Percentiles rank a stretch among this genome's conserved stretches.
phyloP scores from a whole-genome alignment of 2,329 filamentous ascomycete genomes.

The Tolypocladium guangdongense region DNA sequence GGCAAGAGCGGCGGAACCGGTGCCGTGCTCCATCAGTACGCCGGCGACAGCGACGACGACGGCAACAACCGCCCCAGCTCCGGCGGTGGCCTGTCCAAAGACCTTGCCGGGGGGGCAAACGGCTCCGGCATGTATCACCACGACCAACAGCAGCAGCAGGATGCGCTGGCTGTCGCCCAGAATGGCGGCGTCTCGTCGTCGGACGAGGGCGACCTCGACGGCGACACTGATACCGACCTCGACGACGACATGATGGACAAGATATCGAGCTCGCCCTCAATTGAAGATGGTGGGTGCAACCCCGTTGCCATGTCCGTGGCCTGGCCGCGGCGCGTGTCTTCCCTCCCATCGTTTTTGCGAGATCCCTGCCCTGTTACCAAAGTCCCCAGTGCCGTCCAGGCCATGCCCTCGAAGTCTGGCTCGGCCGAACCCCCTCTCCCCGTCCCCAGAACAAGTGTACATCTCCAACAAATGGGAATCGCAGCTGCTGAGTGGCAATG shows the following conservation, averaged over 20 bases:
- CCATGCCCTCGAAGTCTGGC: slow-evolving; percentile 14
- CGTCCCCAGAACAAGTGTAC: slow-evolving; percentile 10
- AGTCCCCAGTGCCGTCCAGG: slow-evolving; percentile 22
- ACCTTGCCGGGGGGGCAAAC: slow-evolving; percentile 6
- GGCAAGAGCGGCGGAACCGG: slow-evolving; percentile 29
- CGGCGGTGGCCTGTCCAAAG: slow-evolving; percentile 1
- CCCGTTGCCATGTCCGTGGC: slow-evolving; percentile 21
- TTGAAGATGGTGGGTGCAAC: slow-evolving; percentile 90
- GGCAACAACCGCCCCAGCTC: slow-evolving; percentile 16
- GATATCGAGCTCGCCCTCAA: slow-evolving; percentile 96
- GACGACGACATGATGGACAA: slow-evolving; percentile 97
- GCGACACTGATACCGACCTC: slow-evolving; percentile 57
- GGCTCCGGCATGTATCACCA: slow-evolving; percentile 22
- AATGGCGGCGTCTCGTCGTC: slow-evolving; percentile 44
- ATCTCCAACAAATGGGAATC: slow-evolving; percentile 2
- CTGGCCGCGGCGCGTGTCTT: slow-evolving; percentile 34
- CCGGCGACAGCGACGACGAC: slow-evolving; percentile 29
- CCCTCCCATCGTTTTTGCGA: slow-evolving; percentile 23
- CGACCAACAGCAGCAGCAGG: slow-evolving; percentile 32
- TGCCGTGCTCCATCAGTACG: slow-evolving; percentile 27
- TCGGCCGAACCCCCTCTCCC: slow-evolving; percentile 19
- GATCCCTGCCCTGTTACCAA: slow-evolving; percentile 15
- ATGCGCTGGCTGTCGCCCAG: slow-evolving; percentile 48
- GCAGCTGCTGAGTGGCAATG: slow-evolving; percentile 9
- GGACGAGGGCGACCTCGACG: slow-evolving; percentile 55